phyloP scores from a whole-genome alignment of 1,284 basidiomycete species.

The Exobasidium rhododendri region DNA sequence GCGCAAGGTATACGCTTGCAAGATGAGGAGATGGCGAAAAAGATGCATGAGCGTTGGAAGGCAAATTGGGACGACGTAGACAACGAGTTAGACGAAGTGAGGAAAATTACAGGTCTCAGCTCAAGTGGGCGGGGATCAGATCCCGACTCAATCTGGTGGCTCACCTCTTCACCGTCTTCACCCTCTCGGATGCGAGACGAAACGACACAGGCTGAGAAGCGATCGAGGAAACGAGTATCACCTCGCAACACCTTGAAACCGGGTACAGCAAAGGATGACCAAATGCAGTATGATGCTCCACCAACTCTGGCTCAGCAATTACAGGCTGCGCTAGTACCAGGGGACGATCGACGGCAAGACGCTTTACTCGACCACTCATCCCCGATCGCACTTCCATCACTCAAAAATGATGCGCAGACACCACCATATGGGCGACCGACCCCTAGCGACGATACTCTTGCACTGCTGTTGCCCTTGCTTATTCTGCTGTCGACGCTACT shows the following conservation, averaged over 20 bases:
- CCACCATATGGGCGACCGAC: slow-evolving; percentile 12
- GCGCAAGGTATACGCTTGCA: not conserved
- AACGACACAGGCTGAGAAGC: not conserved
- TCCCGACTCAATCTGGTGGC: not conserved
- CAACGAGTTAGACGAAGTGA: not conserved
- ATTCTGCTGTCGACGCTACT: slow-evolving; percentile 87
- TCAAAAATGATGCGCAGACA: not conserved
- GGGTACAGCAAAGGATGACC: not conserved
- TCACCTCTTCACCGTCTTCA: not conserved
- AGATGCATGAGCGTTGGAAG: slow-evolving; percentile 5
- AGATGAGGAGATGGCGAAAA: slow-evolving; percentile 2
- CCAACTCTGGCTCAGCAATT: not conserved
- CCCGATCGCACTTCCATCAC: not conserved
- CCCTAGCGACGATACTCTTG: slow-evolving; percentile 19
- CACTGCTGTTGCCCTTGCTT: slow-evolving; percentile 61
- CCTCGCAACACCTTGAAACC: not conserved
- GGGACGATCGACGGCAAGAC: not conserved
- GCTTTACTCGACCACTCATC: not conserved
- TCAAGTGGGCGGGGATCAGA: not conserved
- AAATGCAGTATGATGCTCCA: not conserved
- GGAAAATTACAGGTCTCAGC: not conserved
- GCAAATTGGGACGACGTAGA: slow-evolving; percentile 7
- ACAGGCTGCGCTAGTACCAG: not conserved
- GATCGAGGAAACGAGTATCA: not conserved
- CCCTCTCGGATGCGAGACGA: not conserved